Conservation (phyloP, 306 rosid genomes). For the Prunus mira region DNA sequence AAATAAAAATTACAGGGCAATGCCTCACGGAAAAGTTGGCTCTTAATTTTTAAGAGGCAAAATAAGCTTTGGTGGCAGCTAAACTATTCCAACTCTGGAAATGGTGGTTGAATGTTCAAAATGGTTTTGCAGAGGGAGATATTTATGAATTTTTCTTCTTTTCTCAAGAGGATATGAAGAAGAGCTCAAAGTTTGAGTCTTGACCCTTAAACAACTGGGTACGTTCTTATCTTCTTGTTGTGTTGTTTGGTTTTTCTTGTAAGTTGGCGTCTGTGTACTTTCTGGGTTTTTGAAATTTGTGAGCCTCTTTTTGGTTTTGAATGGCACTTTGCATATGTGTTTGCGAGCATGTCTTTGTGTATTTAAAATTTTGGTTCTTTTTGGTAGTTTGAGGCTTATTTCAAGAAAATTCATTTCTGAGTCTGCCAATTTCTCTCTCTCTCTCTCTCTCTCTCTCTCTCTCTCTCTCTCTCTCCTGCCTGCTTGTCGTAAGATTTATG, state of each 20-base stretch:
- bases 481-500: too few relatives aligned
- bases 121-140: conserved; percentile 1
- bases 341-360: background rate
- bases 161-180: background rate
- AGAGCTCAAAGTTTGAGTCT: conserved; percentile 7
- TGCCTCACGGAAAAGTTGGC: conserved; percentile 3
- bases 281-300: conserved; percentile 11
- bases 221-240: background rate
- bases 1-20: too few relatives aligned
- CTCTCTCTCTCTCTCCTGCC: too few relatives aligned
- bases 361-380: background rate
- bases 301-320: background rate
- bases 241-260: background rate
- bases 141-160: background rate
- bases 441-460: too few relatives aligned
- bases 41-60: background rate
- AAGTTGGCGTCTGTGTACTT: background rate
- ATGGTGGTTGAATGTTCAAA: conserved; percentile 4
- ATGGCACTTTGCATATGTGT: background rate
- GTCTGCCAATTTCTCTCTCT: background rate
- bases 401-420: background rate
- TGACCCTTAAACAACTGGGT: background rate
- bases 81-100: conserved; percentile 6
- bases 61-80: background rate
- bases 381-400: background rate